phyloP scores from a whole-genome alignment of 179 eudicot genomes.

The Corrigiola litoralis region DNA sequence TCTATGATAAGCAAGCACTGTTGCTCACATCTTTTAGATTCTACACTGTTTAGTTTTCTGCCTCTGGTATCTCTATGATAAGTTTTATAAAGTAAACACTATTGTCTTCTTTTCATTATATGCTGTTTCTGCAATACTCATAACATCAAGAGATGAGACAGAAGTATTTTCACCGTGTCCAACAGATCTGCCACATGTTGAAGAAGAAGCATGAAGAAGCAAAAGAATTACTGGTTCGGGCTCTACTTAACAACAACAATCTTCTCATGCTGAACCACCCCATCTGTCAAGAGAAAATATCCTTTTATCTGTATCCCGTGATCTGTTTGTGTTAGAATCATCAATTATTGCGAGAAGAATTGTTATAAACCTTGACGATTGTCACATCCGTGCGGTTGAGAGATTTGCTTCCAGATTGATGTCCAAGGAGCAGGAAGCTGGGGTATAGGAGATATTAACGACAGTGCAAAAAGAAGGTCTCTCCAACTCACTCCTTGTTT shows the following conservation, averaged over 20 bases:
- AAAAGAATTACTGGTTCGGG: constrained; percentile 73
- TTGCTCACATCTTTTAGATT: too few relatives aligned
- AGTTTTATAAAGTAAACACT: too few relatives aligned
- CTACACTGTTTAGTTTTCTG: too few relatives aligned
- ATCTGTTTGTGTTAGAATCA: not conserved
- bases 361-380: constrained; percentile 25
- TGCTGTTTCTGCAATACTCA: not conserved
- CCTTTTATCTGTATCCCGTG: constrained; percentile 32
- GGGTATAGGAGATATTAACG: constrained; percentile 6
- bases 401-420: constrained; percentile 48
- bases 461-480: not conserved
- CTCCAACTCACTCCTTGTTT: not conserved
- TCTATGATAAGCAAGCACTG: too few relatives aligned
- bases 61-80: too few relatives aligned
- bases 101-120: not conserved
- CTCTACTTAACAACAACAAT: constrained; percentile 76
- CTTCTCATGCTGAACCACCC: constrained; percentile 85
- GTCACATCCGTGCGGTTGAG: constrained; percentile 49
- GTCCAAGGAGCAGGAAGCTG: constrained; percentile 31
- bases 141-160: not conserved
- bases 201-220: constrained; percentile 89
- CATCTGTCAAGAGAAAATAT: constrained; percentile 66
- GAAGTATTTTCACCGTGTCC: not conserved
- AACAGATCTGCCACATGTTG: constrained; percentile 77
- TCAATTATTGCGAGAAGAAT: not conserved